Evolutionary conservation across 2,329 filamentous ascomycete species (phyloP).

Genomic region (Sporothrix brasiliensis): DNA sequence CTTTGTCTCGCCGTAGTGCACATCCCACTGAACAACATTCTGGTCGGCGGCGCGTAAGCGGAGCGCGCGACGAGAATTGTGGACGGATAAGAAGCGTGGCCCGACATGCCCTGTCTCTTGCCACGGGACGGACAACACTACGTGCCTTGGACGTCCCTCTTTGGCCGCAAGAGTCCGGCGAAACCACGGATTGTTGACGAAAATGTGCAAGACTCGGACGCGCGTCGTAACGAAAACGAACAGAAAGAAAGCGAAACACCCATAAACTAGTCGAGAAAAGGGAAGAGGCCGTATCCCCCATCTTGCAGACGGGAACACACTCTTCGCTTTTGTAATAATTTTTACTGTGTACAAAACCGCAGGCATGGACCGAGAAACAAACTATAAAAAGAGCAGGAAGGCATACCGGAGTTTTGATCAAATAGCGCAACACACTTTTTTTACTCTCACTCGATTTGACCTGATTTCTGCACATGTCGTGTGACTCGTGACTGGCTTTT

Average conservation of each 20-base stretch:
- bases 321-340: background rate
- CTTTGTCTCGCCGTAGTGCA: conserved; percentile 53
- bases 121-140: background rate
- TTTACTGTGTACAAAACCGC: conserved; percentile 9
- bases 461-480: background rate
- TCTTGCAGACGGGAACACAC: background rate
- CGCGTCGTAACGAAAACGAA: background rate
- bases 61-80: background rate
- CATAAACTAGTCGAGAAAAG: conserved; percentile 7
- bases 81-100: background rate
- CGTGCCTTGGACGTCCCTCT: background rate
- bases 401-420: conserved; percentile 19
- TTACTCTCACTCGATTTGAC: background rate
- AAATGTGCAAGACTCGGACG: background rate
- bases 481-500: background rate
- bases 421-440: conserved; percentile 20
- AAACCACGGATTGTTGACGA: background rate
- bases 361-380: conserved; percentile 2
- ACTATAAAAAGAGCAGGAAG: conserved; percentile 15
- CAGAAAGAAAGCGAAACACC: background rate
- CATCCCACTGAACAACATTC: conserved; percentile 70
- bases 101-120: background rate
- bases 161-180: background rate
- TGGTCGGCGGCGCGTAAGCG: conserved; percentile 65
- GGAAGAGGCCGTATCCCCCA: background rate